Base-by-base conservation (phyloP, 2,329 filamentous ascomycete species). In the Dothidotthia symphoricarpi region DNA sequence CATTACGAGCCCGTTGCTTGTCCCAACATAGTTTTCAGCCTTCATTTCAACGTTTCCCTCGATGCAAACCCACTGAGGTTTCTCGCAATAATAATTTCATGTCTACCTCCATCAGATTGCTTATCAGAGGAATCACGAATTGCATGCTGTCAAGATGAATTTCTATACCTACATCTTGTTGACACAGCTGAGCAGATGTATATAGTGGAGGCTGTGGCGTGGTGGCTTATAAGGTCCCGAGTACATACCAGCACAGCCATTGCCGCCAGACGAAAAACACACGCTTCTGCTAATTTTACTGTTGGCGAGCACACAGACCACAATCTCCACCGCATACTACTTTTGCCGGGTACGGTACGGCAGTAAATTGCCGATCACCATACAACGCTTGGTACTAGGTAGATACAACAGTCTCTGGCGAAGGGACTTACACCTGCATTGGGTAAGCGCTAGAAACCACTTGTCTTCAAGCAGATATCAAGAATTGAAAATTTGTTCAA, bases 11-110 rank as follows among this genome's bases (percentile, higher is more conserved):
- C 13, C 28, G 9, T 11, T 32, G 28, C 35, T 32, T 28, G 14
- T 31, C 15, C 22, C 16, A 27, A 31, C 16, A 15, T 25, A 16
- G 10, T 12, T 13, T 9, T 30, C 34, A 29, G 27, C 19, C 17
- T 36, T 36, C 26, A 36, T 16, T 15, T 36, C 26, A 15, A 25
- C 34, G 33, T 30, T 25, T 35, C 28, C 14, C 32, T 29, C 28
- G 32, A 26, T 26, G 13, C 25, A 13, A 14, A 31, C 29, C 11
- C 24, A 24, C 28, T 1, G 12, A 15, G 34, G 25, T 30, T 19
- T 15, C 2, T 24, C 28, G 17, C 26, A 36, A 29, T 24, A 16
- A 22, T 24, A 15, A 9, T 10, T 28, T 35, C 16, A 19, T 6
- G 16, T 11, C 13, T 12, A 6, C 2, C 3, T 17, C 12, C 19